These are phyloP conservation scores for Botrytis aclada DNA, from an alignment of 2,329 filamentous ascomycete genomes.

Conservation along the genomic window DNA sequence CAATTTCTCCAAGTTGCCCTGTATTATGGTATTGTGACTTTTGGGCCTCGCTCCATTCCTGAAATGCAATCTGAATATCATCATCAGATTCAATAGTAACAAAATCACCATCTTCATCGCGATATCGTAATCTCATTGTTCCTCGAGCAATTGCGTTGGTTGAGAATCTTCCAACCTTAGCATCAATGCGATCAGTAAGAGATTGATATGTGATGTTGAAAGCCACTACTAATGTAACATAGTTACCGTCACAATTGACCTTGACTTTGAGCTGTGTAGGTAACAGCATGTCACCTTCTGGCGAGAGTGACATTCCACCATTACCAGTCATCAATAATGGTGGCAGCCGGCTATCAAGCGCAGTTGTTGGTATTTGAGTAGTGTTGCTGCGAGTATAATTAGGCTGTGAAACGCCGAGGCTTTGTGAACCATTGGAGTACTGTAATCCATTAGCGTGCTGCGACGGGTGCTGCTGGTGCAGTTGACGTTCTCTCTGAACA, in stretches of 20 bases:
- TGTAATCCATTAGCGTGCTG: slow-evolving; percentile 37
- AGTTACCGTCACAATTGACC: slow-evolving; percentile 87
- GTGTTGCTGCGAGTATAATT: slow-evolving; percentile 38
- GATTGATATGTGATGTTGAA: slow-evolving; percentile 95
- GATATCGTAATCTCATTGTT: slow-evolving; percentile 82
- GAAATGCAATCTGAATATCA: slow-evolving; percentile 92
- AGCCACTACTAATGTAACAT: slow-evolving; percentile 91
- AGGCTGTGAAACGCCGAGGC: slow-evolving; percentile 26
- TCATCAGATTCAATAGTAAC: slow-evolving; percentile 94
- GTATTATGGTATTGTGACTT: slow-evolving; percentile 54
- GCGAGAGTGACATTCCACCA: slow-evolving; percentile 24
- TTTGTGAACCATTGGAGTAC: slow-evolving; percentile 27
- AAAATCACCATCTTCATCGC: slow-evolving; percentile 88
- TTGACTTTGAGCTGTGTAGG: slow-evolving; percentile 89
- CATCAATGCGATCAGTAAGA: slow-evolving; percentile 91
- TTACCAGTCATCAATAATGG: slow-evolving; percentile 40
- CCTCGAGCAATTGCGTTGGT: slow-evolving; percentile 78
- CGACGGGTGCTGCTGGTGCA: slow-evolving; percentile 41
- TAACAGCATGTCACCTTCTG: slow-evolving; percentile 49
- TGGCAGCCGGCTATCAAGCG: slow-evolving; percentile 41
- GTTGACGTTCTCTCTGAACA: slow-evolving; percentile 57
- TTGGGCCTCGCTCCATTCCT: slow-evolving; percentile 83
- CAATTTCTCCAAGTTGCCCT: slow-evolving; percentile 82
- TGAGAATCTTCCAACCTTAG: slow-evolving; percentile 85
- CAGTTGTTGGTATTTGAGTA: slow-evolving; percentile 35